phyloP scores from a whole-genome alignment of 257 asterid genomes.

The Solanum clarkiae region DNA sequence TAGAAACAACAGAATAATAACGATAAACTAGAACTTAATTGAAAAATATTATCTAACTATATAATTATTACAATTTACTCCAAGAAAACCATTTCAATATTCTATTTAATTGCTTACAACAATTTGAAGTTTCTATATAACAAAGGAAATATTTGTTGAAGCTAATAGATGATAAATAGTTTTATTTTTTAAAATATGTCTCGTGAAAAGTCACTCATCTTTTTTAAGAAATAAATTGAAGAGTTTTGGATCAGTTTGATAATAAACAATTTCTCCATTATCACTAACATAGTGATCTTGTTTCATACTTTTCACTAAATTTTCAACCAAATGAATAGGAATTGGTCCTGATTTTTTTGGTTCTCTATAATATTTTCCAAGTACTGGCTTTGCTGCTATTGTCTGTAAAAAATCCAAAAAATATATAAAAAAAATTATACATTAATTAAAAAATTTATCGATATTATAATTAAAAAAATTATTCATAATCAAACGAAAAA shows the following conservation, averaged over 20 bases:
- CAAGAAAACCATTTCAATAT: not conserved
- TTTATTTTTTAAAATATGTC: not conserved
- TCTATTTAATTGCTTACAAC: not conserved
- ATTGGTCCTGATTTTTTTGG: constrained; percentile 63
- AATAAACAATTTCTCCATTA: constrained; percentile 59
- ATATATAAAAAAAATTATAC: not conserved
- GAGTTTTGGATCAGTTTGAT: constrained; percentile 45
- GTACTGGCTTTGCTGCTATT: constrained; percentile 43
- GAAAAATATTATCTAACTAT: not conserved
- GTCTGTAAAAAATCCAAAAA: constrained; percentile 31
- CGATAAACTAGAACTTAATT: not conserved
- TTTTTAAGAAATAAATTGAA: not conserved
- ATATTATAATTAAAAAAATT: not conserved
- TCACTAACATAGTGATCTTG: constrained; percentile 73
- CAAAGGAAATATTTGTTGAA: not conserved
- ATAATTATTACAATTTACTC: not conserved
- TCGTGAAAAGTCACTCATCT: not conserved
- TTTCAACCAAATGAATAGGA: constrained; percentile 45
- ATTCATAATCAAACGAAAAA: not conserved
- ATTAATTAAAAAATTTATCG: not conserved
- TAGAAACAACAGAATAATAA: too few species aligned
- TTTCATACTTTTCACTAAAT: constrained; percentile 39
- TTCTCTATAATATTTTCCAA: constrained; percentile 68
- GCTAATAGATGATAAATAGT: not conserved
- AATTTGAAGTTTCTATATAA: not conserved